phyloP scores from a whole-genome alignment of 805 yeast genomes.

The Wickerhamia fluorescens region DNA sequence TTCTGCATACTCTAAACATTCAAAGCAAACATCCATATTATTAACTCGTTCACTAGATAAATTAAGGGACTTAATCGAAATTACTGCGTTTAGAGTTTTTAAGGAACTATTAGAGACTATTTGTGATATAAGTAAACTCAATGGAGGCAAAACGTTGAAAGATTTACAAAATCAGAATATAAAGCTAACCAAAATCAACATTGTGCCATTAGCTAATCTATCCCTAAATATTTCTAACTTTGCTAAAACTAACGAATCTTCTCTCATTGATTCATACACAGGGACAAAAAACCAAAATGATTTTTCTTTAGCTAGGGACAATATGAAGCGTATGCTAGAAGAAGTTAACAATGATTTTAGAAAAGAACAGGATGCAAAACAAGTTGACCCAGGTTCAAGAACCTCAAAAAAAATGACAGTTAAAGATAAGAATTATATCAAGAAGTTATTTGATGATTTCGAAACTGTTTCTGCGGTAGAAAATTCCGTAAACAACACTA shows the following conservation, averaged over 20 bases:
- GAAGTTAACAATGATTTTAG: conserved; percentile 4
- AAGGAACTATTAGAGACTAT: conserved; percentile 30
- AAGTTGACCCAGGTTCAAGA: conserved; percentile 2
- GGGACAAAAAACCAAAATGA: conserved; percentile 2
- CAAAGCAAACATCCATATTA: conserved; percentile 38
- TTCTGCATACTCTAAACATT: conserved; percentile 15
- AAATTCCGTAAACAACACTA: not conserved
- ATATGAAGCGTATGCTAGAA: conserved; percentile 11
- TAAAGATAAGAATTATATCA: conserved; percentile 23
- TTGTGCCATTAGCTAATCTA: conserved; percentile 42
- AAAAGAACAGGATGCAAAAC: not conserved
- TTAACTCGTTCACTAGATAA: conserved; percentile 28
- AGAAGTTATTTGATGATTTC: conserved; percentile 19
- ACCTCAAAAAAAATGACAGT: no score
- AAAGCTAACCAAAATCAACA: conserved; percentile 13
- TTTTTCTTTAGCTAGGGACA: conserved; percentile 6
- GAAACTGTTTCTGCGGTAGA: conserved; percentile 1
- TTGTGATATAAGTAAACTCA: conserved; percentile 15
- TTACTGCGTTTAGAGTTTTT: conserved; percentile 29
- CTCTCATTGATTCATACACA: conserved; percentile 26
- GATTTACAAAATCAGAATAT: conserved; percentile 11
- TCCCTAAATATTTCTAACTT: conserved; percentile 50
- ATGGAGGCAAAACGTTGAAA: conserved; percentile 12
- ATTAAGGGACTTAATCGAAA: conserved; percentile 14
- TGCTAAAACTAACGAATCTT: conserved; percentile 32